Evolutionary conservation across 306 rosid genomes (phyloP).

Genomic region (Echinosophora koreensis): DNA sequence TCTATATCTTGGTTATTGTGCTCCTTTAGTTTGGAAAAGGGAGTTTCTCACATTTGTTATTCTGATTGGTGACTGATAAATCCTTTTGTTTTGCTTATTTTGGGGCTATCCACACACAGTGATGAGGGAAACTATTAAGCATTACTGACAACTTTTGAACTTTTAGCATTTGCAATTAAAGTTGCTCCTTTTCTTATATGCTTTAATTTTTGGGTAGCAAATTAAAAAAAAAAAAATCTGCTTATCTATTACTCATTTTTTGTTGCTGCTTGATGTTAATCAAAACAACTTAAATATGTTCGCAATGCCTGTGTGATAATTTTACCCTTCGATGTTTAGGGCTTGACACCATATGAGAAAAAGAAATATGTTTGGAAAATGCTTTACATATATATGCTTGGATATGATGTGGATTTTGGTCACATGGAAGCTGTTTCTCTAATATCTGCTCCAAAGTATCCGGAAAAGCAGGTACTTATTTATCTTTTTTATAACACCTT

Average conservation of each 20-base stretch:
- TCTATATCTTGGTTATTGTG: neutral
- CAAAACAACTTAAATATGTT: constrained; percentile 11
- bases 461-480: constrained; percentile 74
- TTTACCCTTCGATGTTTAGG: constrained; percentile 53
- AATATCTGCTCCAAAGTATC: constrained; percentile 88
- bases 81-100: neutral
- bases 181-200: neutral
- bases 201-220: neutral
- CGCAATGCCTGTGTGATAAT: neutral
- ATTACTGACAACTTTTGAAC: neutral
- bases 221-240: neutral
- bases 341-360: constrained; percentile 76
- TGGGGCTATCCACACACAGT: neutral
- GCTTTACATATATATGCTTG: constrained; percentile 81
- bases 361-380: constrained; percentile 91
- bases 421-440: constrained; percentile 91
- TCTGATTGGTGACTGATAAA: neutral
- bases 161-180: constrained; percentile 22
- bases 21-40: neutral
- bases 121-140: no score
- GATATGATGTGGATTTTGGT: constrained; percentile 88
- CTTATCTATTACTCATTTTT: neutral
- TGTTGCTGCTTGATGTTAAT: neutral
- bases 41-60: neutral
- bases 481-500: neutral